phyloP scores from a whole-genome alignment of 1,139 yeast genomes.

The Taiozyma onychis region DNA sequence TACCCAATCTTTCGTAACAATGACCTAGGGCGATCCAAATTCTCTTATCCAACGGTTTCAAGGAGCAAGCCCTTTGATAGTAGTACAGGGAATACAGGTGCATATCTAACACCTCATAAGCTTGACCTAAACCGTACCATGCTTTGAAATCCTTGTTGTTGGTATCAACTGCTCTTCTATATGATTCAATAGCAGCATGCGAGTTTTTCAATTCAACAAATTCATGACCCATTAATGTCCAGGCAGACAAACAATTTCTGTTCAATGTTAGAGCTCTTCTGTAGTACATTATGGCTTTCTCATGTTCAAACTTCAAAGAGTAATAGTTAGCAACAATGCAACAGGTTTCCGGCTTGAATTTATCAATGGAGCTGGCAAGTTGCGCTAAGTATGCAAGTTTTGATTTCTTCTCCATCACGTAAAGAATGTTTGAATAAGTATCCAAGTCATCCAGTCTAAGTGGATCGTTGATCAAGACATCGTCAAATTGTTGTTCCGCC shows the following conservation, averaged over 20 bases:
- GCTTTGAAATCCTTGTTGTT: slow-evolving; percentile 90
- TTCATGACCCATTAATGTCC: slow-evolving; percentile 99
- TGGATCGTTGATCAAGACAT: slow-evolving; percentile 72
- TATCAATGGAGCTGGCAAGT: slow-evolving; percentile 75
- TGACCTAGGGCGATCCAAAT: slow-evolving; percentile 97
- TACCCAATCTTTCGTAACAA: slow-evolving; percentile 78
- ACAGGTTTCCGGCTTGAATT: slow-evolving; percentile 90
- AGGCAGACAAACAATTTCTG: slow-evolving; percentile 80
- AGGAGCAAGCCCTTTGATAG: slow-evolving; percentile 83
- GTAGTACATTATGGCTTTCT: slow-evolving; percentile 89
- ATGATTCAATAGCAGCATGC: slow-evolving; percentile 96
- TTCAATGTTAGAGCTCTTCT: slow-evolving; percentile 82
- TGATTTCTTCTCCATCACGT: slow-evolving; percentile 86
- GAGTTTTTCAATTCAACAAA: slow-evolving; percentile 93
- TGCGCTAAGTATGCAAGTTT: slow-evolving; percentile 87
- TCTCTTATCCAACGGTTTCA: slow-evolving; percentile 84
- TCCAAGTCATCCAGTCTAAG: slow-evolving; percentile 86
- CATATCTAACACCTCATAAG: slow-evolving; percentile 96
- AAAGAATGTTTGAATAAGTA: slow-evolving; percentile 85
- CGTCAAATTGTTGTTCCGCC: slow-evolving; percentile 77
- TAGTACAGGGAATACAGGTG: slow-evolving; percentile 87
- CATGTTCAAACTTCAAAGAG: slow-evolving; percentile 89
- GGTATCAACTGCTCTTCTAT: slow-evolving; percentile 84
- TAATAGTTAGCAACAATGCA: slow-evolving; percentile 93
- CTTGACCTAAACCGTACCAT: slow-evolving; percentile 98